Conservation (phyloP, 768 basidiomycete genomes). For the Naganishia friedmannii region DNA sequence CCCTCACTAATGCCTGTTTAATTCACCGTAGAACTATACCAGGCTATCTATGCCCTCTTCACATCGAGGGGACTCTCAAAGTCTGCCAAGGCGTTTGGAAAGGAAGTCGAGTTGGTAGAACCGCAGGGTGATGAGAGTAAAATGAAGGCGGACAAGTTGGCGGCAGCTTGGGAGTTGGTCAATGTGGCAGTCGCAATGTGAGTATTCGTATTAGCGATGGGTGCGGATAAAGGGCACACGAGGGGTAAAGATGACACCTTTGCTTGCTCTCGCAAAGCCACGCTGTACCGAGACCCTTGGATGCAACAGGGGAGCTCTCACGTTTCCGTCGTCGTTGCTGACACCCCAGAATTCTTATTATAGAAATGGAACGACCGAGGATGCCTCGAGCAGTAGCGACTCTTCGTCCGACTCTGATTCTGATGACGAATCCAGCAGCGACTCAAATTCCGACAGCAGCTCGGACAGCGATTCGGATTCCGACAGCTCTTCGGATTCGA, state of each 20-base stretch:
- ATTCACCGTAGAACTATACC: conserved; percentile 38
- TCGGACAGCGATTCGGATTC: conserved; percentile 23
- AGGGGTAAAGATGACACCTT: too few species aligned
- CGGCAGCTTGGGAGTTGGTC: conserved; percentile 36
- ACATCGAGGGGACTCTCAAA: conserved; percentile 43
- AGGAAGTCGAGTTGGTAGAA: conserved; percentile 38
- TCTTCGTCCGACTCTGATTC: conserved; percentile 30
- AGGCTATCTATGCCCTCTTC: conserved; percentile 47
- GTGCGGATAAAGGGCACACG: too few species aligned
- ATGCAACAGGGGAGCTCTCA: too few species aligned
- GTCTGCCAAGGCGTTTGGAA: conserved; percentile 45
- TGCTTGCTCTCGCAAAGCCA: too few species aligned
- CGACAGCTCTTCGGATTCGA: conserved; percentile 29
- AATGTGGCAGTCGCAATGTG: conserved; percentile 24
- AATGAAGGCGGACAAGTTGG: conserved; percentile 20
- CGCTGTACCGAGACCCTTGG: too few species aligned
- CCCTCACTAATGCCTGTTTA: neutral
- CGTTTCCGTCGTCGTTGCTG: neutral
- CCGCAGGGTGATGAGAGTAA: conserved; percentile 25
- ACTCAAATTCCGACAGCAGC: conserved; percentile 23
- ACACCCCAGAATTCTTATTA: neutral
- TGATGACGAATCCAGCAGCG: conserved; percentile 26
- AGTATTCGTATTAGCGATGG: neutral
- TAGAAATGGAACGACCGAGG: conserved; percentile 7
- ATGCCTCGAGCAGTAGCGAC: conserved; percentile 18